phyloP scores from a whole-genome alignment of 2,329 filamentous ascomycete species.

The Monilinia fructigena region DNA sequence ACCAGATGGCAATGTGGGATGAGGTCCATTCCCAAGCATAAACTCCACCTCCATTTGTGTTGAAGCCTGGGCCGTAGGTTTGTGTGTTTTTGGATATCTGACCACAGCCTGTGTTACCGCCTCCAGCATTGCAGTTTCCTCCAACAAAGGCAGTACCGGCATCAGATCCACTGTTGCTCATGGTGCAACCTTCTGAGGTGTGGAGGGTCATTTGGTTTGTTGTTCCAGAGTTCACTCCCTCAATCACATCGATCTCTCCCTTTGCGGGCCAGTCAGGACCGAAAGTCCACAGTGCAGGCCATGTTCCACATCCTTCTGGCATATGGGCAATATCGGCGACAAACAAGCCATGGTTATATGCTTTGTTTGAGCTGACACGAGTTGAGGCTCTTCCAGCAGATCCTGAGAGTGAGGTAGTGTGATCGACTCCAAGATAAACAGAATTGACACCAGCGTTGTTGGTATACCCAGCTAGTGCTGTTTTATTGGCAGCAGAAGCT shows the following conservation, averaged over 20 bases:
- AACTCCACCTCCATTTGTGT: constrained; percentile 65
- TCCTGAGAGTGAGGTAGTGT: constrained; percentile 52
- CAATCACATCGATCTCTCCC: constrained; percentile 79
- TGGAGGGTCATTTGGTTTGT: constrained; percentile 66
- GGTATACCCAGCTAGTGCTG: constrained; percentile 46
- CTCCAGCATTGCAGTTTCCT: constrained; percentile 56
- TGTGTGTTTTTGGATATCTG: constrained; percentile 51
- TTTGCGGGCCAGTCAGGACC: constrained; percentile 66
- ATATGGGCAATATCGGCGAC: constrained; percentile 59
- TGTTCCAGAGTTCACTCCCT: constrained; percentile 66
- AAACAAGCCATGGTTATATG: constrained; percentile 56
- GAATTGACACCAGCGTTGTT: constrained; percentile 43
- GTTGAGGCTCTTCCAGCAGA: constrained; percentile 63
- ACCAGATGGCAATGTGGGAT: constrained; percentile 72
- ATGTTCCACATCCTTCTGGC: constrained; percentile 58
- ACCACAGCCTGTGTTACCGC: constrained; percentile 56
- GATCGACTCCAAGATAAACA: constrained; percentile 70
- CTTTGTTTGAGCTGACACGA: constrained; percentile 58
- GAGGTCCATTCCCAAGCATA: constrained; percentile 77
- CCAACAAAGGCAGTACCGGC: constrained; percentile 48
- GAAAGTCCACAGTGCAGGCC: constrained; percentile 58
- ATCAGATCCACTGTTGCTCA: constrained; percentile 51
- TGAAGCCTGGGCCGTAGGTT: constrained; percentile 69
- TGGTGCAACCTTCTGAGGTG: constrained; percentile 59
- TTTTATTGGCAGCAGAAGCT: constrained; percentile 54